Percentiles rank a stretch among this genome's conserved stretches.
Conservation (phyloP, 2,329 filamentous ascomycete genomes). For the Paracorniculantispora psalliotae region DNA sequence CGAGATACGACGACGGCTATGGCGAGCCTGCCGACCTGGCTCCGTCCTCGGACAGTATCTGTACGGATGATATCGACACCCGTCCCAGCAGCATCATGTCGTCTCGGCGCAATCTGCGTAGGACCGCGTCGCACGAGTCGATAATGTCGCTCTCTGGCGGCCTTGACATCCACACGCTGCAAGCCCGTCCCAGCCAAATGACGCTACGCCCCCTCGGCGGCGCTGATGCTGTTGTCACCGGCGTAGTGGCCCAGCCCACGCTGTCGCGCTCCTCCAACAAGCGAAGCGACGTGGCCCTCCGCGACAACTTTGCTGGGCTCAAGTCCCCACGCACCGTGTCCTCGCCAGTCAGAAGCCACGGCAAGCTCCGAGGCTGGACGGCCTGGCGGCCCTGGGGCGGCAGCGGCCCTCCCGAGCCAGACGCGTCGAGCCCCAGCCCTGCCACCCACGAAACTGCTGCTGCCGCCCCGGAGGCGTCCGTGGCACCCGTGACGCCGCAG, state of each 20-base stretch:
- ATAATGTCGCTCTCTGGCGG: conserved; percentile 82
- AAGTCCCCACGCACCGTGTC: conserved; percentile 30
- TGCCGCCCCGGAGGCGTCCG: not conserved
- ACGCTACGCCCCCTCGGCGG: conserved; percentile 51
- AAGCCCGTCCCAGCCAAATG: conserved; percentile 70
- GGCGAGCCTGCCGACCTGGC: conserved; percentile 16
- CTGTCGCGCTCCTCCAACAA: conserved; percentile 41
- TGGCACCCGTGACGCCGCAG: conserved; percentile 12
- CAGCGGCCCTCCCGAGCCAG: conserved; percentile 30
- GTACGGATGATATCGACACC: not conserved
- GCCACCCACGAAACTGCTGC: not conserved
- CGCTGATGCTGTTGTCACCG: conserved; percentile 52
- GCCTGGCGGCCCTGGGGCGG: conserved; percentile 46
- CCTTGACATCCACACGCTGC: conserved; percentile 83
- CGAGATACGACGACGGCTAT: conserved; percentile 16
- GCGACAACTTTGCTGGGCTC: conserved; percentile 47
- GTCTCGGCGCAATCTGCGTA: conserved; percentile 45
- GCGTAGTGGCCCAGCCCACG: conserved; percentile 57
- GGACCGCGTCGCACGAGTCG: conserved; percentile 76
- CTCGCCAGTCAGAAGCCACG: conserved; percentile 22
- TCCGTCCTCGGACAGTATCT: not conserved
- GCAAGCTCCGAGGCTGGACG: conserved; percentile 27
- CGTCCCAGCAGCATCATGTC: conserved; percentile 15
- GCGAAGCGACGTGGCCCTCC: conserved; percentile 51
- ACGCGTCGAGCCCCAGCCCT: conserved; percentile 1